phyloP scores from a whole-genome alignment of 2,329 filamentous ascomycete species.

The Colletotrichum tabaci region DNA sequence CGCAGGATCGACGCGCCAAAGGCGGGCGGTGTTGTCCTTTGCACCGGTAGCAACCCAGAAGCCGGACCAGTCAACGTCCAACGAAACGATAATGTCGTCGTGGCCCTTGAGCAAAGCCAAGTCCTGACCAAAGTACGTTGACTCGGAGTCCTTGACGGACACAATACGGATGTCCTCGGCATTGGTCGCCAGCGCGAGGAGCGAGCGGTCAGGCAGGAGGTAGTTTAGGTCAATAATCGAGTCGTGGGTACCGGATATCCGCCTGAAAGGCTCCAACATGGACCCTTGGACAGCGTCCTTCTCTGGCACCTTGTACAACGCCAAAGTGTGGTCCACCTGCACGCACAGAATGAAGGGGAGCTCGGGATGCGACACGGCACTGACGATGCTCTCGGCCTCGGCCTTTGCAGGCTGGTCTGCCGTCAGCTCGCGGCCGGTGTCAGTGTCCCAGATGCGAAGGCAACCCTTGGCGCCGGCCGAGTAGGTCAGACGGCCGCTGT shows the following conservation, averaged over 20 bases:
- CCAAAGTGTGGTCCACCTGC: constrained; percentile 90
- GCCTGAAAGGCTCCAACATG: constrained; percentile 70
- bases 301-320: constrained; percentile 73
- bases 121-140: constrained; percentile 88
- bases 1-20: constrained; percentile 88
- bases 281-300: constrained; percentile 48
- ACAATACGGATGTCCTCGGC: constrained; percentile 93
- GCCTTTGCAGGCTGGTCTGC: constrained; percentile 75
- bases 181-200: constrained; percentile 94
- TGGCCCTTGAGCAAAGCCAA: constrained; percentile 90
- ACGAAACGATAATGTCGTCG: constrained; percentile 93
- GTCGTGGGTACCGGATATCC: constrained; percentile 96
- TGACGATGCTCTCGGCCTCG: constrained; percentile 78
- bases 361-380: constrained; percentile 76
- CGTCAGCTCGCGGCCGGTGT: constrained; percentile 84
- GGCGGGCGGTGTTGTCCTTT: constrained; percentile 93
- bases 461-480: constrained; percentile 88
- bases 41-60: constrained; percentile 96
- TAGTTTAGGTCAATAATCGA: constrained; percentile 97
- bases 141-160: constrained; percentile 70
- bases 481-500: constrained; percentile 79
- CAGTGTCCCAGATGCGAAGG: constrained; percentile 86
- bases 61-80: constrained; percentile 97
- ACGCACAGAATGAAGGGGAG: constrained; percentile 83
- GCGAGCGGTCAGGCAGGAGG: constrained; percentile 82